Conservation (phyloP, 179 eudicot species). For the Beta corolliflora region DNA sequence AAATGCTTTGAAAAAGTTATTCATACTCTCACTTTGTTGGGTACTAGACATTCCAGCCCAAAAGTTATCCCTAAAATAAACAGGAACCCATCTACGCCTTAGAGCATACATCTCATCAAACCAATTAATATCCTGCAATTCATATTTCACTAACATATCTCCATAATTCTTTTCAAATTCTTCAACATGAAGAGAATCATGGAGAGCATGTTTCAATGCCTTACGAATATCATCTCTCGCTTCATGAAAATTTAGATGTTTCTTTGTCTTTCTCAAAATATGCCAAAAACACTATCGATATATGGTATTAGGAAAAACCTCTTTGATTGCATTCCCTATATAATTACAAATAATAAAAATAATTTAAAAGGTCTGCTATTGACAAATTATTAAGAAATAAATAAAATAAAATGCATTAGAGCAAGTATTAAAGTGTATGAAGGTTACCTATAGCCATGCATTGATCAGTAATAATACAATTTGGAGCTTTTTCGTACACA, state of each 20-base stretch:
- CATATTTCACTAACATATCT: neutral
- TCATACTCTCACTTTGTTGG: conserved; percentile 7
- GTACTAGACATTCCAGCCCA: conserved; percentile 15
- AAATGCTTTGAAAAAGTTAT: conserved; percentile 4
- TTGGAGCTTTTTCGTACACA: too few species aligned
- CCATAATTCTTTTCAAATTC: neutral
- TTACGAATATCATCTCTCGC: neutral
- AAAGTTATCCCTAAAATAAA: conserved; percentile 10
- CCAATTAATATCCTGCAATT: neutral
- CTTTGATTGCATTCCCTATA: too few species aligned
- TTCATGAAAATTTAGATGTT: neutral
- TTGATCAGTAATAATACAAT: too few species aligned
- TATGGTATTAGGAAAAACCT: too few species aligned
- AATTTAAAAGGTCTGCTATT: too few species aligned
- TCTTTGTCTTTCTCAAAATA: conserved; percentile 12
- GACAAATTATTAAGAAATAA: too few species aligned
- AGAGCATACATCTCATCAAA: neutral
- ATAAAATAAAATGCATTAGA: too few species aligned
- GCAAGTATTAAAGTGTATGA: too few species aligned
- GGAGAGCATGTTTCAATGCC: neutral
- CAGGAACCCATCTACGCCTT: neutral
- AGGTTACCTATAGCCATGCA: too few species aligned
- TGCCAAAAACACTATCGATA: too few species aligned
- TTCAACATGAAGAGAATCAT: conserved; percentile 5
- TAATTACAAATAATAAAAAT: too few species aligned